Evolutionary conservation across 768 basidiomycete genomes (phyloP).

Genomic region (Hortiboletus flavorubellus): DNA sequence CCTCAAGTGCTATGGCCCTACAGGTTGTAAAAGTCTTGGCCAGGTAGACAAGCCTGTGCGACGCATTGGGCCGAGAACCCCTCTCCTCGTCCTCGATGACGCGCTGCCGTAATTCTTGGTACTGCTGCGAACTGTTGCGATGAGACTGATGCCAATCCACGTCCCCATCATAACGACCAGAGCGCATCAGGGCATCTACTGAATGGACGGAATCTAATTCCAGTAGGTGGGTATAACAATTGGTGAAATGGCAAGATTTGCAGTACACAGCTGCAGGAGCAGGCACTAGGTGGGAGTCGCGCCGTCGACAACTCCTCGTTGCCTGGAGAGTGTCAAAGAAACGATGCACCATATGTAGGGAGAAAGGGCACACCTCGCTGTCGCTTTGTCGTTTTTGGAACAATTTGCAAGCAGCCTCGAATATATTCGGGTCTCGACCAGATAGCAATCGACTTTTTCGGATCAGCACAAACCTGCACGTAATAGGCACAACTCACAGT

Average conservation of each 20-base stretch:
- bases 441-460: constrained; percentile 23
- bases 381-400: constrained; percentile 16
- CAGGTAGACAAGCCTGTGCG: constrained; percentile 40
- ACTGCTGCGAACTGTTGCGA: constrained; percentile 13
- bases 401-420: constrained; percentile 32
- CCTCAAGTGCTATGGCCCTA: constrained; percentile 41
- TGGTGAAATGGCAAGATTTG: constrained; percentile 33
- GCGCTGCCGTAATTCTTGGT: constrained; percentile 5
- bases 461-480: constrained; percentile 5
- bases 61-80: constrained; percentile 35
- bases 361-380: constrained; percentile 11
- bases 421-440: constrained; percentile 25
- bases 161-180: constrained; percentile 16
- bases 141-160: constrained; percentile 38
- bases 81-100: constrained; percentile 33
- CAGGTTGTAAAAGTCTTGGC: constrained; percentile 49
- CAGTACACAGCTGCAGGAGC: constrained; percentile 31
- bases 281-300: constrained; percentile 16
- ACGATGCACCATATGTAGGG: background rate
- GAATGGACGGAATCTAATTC: constrained; percentile 34
- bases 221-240: constrained; percentile 39
- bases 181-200: constrained; percentile 33
- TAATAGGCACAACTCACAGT: constrained; percentile 18
- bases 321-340: constrained; percentile 7
- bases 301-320: constrained; percentile 22